A percentile compares a stretch with the other conserved stretches of the same genome.
phyloP scores from a whole-genome alignment of 2,329 filamentous ascomycete genomes.

The Lasiodiplodia sp. region DNA sequence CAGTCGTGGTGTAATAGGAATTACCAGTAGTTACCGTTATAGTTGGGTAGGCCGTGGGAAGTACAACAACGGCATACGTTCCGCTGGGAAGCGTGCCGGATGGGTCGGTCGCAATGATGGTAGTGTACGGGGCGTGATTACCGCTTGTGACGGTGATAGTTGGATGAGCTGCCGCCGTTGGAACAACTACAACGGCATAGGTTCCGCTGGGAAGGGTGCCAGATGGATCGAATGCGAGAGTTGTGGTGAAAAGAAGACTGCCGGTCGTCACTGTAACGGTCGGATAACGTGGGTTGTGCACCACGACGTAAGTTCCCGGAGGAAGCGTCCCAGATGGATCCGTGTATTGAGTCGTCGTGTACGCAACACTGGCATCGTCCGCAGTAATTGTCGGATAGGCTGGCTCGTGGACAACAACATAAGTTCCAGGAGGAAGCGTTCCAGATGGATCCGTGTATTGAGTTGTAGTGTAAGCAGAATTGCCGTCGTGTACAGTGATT shows the following conservation, averaged over 20 bases:
- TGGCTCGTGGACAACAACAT: not conserved
- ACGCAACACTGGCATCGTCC: not conserved
- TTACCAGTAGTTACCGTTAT: not conserved
- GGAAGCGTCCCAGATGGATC: not conserved
- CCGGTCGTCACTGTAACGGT: not conserved
- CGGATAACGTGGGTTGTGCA: not conserved
- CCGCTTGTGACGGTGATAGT: not conserved
- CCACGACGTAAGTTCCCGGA: not conserved
- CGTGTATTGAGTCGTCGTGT: not conserved
- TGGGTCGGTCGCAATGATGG: not conserved
- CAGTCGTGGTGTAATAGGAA: not conserved
- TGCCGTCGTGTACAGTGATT: not conserved
- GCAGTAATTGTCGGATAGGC: not conserved
- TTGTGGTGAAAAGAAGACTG: not conserved
- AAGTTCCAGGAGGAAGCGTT: not conserved
- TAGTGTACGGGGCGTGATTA: not conserved
- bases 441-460: not conserved
- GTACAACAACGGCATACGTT: not conserved
- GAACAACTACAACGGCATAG: not conserved
- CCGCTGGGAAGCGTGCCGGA: not conserved
- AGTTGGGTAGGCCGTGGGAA: not conserved
- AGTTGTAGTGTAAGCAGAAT: not conserved
- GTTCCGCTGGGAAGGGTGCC: not conserved
- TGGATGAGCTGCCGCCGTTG: too few species aligned
- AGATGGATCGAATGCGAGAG: not conserved